phyloP scores from a whole-genome alignment of 2,329 filamentous ascomycete genomes.

The Aspergillus sp. region DNA sequence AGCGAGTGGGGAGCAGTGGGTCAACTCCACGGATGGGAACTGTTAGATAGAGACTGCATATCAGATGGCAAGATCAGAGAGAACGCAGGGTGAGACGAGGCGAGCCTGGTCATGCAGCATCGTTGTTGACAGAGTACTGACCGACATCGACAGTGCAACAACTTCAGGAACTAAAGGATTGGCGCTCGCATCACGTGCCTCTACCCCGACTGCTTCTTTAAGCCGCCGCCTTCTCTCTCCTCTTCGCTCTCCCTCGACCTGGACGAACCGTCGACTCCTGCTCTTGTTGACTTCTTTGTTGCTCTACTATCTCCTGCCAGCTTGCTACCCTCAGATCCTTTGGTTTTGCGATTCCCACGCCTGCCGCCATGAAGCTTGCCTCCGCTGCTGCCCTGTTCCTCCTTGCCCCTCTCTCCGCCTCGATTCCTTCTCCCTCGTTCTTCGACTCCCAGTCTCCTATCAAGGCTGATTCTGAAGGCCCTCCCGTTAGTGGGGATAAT shows the following conservation, averaged over 20 bases:
- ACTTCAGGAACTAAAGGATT: no score
- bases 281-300: not conserved
- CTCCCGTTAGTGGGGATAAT: conserved; percentile 72
- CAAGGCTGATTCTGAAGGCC: conserved; percentile 39
- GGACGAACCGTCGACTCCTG: not conserved
- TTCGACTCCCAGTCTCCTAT: conserved; percentile 44
- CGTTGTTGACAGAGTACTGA: no score
- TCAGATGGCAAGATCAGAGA: no score
- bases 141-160: no score
- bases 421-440: conserved; percentile 36
- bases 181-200: not conserved
- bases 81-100: no score
- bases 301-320: not conserved
- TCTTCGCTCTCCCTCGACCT: not conserved
- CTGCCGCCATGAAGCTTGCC: conserved; percentile 33
- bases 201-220: not conserved
- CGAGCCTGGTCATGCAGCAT: no score
- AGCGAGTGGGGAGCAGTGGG: not conserved
- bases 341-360: not conserved
- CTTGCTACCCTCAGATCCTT: not conserved
- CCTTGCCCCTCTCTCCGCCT: conserved; percentile 37
- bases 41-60: no score
- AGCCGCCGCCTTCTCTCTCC: not conserved
- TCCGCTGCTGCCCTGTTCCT: conserved; percentile 27
- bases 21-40: conserved; percentile 1